phyloP scores from a whole-genome alignment of 306 rosid genomes.

The Hippophae rhamnoides region DNA sequence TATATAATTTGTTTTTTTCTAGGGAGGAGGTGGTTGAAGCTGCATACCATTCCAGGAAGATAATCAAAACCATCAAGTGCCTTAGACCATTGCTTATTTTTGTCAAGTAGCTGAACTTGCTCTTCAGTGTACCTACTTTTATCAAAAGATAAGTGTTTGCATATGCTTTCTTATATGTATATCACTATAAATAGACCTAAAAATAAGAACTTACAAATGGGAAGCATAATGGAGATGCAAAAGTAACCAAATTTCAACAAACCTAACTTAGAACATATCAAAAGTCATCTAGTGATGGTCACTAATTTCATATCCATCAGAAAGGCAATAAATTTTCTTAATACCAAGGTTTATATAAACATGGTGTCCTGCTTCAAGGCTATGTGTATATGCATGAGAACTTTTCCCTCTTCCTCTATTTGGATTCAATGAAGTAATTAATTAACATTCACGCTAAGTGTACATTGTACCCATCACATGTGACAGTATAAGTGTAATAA shows the following conservation, averaged over 20 bases:
- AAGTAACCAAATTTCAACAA: conserved; percentile 17
- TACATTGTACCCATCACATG: too few relatives aligned
- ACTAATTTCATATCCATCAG: conserved; percentile 91
- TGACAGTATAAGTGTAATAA: too few relatives aligned
- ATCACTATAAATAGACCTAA: background rate
- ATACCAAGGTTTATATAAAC: conserved; percentile 86
- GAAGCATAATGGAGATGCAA: background rate
- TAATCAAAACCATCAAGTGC: conserved; percentile 97
- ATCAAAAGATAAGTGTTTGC: background rate
- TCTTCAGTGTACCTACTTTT: conserved; percentile 55
- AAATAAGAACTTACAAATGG: background rate
- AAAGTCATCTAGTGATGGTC: conserved; percentile 96
- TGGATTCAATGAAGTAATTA: too few relatives aligned
- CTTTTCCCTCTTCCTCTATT: conserved; percentile 72
- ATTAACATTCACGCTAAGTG: too few relatives aligned
- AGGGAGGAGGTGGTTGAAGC: conserved; percentile 7
- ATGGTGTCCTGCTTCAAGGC: conserved; percentile 97
- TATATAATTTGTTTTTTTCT: background rate
- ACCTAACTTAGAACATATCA: conserved; percentile 91
- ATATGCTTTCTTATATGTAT: background rate
- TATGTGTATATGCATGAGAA: conserved; percentile 94
- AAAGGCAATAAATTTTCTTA: conserved; percentile 92
- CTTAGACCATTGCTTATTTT: conserved; percentile 92
- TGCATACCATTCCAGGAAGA: conserved; percentile 92
- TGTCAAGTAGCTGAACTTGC: conserved; percentile 80